Evolutionary conservation across 2,329 filamentous ascomycete genomes (phyloP).

Genomic region (Cytospora piceae): DNA sequence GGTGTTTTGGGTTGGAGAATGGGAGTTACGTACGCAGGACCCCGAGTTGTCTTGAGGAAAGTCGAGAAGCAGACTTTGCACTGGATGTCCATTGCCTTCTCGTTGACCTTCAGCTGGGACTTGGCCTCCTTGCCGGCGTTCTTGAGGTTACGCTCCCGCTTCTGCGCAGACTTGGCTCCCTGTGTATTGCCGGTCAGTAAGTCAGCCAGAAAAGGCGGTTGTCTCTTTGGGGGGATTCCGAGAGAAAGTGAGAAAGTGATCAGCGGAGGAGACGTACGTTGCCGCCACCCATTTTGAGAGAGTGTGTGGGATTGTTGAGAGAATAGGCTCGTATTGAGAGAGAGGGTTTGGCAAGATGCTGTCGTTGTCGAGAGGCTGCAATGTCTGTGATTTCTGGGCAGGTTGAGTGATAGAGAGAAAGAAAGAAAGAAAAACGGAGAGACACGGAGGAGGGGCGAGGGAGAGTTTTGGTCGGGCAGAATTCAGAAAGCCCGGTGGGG

Average conservation of each 20-base stretch:
- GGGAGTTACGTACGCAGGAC: constrained; percentile 58
- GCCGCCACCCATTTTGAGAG: constrained; percentile 28
- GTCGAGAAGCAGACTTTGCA: constrained; percentile 78
- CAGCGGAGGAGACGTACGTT: constrained; percentile 15
- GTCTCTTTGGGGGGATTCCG: no score
- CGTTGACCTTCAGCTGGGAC: constrained; percentile 73
- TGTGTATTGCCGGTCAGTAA: constrained; percentile 30
- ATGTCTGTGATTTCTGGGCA: not conserved
- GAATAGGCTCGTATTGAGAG: not conserved
- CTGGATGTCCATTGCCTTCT: constrained; percentile 74
- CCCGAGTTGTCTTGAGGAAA: constrained; percentile 77
- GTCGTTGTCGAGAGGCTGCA: not conserved
- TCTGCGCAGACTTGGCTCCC: constrained; percentile 55
- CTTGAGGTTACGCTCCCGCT: constrained; percentile 73
- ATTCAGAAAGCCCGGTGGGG: constrained; percentile 13
- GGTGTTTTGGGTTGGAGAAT: not conserved
- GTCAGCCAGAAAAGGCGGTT: not conserved
- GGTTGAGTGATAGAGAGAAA: constrained; percentile 8
- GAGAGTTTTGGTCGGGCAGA: constrained; percentile 23
- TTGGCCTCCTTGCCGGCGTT: constrained; percentile 60
- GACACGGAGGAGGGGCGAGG: not conserved
- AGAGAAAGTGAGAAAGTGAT: not conserved
- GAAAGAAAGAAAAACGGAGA: not conserved
- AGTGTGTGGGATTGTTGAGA: constrained; percentile 8
- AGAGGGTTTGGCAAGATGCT: not conserved